These are phyloP conservation scores for Fusarium sp. DNA, from an alignment of 2,329 filamentous ascomycete genomes.

Conservation along the genomic window DNA sequence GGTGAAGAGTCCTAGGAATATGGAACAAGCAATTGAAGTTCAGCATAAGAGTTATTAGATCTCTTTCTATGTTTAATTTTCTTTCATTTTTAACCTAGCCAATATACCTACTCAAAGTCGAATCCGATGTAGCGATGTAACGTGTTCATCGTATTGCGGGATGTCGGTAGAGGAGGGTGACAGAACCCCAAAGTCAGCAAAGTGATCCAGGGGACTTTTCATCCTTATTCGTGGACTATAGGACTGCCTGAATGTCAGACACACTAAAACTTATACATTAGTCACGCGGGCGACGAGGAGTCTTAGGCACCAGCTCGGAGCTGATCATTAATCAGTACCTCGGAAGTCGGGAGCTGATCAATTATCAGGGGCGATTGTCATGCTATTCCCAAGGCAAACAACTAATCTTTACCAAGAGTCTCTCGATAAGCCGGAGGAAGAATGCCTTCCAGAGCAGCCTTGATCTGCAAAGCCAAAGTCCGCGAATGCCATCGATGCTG, in stretches of 20 bases:
- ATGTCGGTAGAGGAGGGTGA: accelerated
- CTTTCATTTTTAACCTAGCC: too few species aligned
- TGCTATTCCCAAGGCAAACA: accelerated
- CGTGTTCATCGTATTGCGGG: too few species aligned
- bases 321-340: neutral
- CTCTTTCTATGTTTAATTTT: accelerated
- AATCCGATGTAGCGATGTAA: too few species aligned
- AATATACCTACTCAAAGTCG: accelerated
- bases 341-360: neutral
- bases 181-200: neutral
- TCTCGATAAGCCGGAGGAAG: constrained; percentile 28
- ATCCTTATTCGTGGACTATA: neutral
- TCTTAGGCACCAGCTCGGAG: accelerated
- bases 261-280: accelerated
- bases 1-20: accelerated
- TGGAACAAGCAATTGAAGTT: accelerated
- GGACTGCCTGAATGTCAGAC: accelerated
- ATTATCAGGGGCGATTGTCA: too few species aligned
- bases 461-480: constrained; percentile 34
- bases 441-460: constrained; percentile 22
- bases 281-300: too few species aligned
- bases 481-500: constrained; percentile 33
- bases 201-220: accelerated
- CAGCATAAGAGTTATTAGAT: accelerated
- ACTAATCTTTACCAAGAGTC: neutral